These are phyloP conservation scores for Ilyonectria mors-panacis DNA, from an alignment of 2,329 filamentous ascomycete species.

Conservation along the genomic window DNA sequence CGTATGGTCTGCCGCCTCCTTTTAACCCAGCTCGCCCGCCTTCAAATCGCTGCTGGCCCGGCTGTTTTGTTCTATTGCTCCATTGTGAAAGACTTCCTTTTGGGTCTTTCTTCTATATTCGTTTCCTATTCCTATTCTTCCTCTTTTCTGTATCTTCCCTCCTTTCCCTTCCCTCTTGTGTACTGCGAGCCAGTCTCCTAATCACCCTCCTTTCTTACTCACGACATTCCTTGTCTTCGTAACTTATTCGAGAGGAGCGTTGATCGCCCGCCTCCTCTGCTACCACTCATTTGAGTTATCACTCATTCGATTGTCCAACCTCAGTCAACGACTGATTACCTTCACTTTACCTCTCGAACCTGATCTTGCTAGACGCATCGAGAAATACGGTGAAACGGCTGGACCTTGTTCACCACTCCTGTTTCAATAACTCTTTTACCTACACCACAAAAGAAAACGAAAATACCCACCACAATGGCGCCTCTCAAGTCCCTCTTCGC, in stretches of 20 bases:
- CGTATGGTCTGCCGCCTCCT: constrained; percentile 26
- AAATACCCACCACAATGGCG: constrained; percentile 45
- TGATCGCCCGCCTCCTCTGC: constrained; percentile 50
- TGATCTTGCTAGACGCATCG: constrained; percentile 39
- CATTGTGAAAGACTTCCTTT: constrained; percentile 46
- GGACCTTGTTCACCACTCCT: constrained; percentile 48
- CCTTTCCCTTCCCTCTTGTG: constrained; percentile 41
- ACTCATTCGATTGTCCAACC: constrained; percentile 28
- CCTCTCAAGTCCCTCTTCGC: constrained; percentile 45
- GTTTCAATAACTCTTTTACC: constrained; percentile 29
- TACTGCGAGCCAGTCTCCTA: constrained; percentile 47
- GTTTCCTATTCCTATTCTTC: constrained; percentile 42
- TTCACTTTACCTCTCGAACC: constrained; percentile 30
- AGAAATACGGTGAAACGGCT: constrained; percentile 47
- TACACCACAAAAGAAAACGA: constrained; percentile 26
- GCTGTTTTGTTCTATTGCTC: constrained; percentile 48
- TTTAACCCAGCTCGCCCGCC: constrained; percentile 46
- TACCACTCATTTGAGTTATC: constrained; percentile 40
- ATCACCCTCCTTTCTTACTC: constrained; percentile 46
- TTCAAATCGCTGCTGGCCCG: constrained; percentile 41
- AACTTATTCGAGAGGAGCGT: constrained; percentile 50
- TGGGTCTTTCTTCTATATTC: constrained; percentile 41
- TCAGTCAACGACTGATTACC: constrained; percentile 30
- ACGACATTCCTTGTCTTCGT: constrained; percentile 32
- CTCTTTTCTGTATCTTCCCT: constrained; percentile 29